Evolutionary conservation across 352 stramenopile genomes (phyloP).

Genomic region (Globisporangium paroecandrum): DNA sequence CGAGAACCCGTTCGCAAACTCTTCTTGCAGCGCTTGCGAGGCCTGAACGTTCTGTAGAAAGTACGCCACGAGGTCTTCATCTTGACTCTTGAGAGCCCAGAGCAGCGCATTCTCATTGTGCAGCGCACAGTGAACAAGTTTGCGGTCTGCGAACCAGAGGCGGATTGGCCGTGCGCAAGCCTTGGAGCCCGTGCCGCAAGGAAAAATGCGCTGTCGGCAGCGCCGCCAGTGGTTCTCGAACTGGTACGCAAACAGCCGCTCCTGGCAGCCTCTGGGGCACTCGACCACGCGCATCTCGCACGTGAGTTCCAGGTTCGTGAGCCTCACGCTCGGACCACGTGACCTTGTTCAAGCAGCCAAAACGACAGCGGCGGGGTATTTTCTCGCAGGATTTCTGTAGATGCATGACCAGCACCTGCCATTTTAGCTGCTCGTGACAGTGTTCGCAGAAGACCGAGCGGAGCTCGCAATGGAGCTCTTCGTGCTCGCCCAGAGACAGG

Average conservation of each 20-base stretch:
- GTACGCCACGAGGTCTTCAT: conserved; percentile 62
- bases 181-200: conserved; percentile 50
- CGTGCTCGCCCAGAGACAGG: conserved; percentile 44
- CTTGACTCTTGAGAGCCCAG: conserved; percentile 55
- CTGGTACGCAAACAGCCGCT: conserved; percentile 59
- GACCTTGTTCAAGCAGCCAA: conserved; percentile 40
- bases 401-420: conserved; percentile 32
- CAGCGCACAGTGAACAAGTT: conserved; percentile 43
- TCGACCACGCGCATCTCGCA: conserved; percentile 59
- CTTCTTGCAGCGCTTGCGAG: conserved; percentile 34
- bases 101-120: conserved; percentile 56
- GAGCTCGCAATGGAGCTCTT: conserved; percentile 39
- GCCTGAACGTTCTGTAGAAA: conserved; percentile 48
- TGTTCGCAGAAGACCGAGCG: conserved; percentile 50
- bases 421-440: conserved; percentile 36
- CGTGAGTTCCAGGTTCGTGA: conserved; percentile 44
- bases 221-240: conserved; percentile 54
- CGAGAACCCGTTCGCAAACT: conserved; percentile 70
- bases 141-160: conserved; percentile 42
- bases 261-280: conserved; percentile 56
- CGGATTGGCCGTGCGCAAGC: conserved; percentile 54
- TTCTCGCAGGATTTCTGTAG: conserved; percentile 32
- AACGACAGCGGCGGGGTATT: conserved; percentile 41
- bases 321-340: conserved; percentile 17
- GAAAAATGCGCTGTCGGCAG: conserved; percentile 60